Percentiles rank a stretch among this genome's conserved stretches.
Evolutionary conservation across 306 rosid species (phyloP).

Genomic region (Morella rubra): DNA sequence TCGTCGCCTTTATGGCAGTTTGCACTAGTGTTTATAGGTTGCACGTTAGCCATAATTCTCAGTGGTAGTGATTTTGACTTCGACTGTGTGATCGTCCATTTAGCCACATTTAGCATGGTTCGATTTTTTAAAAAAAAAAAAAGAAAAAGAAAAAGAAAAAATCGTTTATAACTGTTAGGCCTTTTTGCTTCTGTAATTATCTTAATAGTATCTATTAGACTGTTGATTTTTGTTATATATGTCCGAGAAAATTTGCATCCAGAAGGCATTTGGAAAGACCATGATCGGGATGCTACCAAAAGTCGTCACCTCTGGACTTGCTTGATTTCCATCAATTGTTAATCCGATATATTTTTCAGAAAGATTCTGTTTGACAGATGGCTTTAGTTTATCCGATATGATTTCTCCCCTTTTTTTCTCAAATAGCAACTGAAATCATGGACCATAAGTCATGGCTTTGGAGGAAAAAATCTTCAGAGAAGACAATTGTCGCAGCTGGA

Average conservation of each 20-base stretch:
- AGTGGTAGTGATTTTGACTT: too few species aligned
- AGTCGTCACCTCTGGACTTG: neutral
- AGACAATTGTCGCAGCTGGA: conserved; percentile 44
- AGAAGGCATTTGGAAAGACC: too few species aligned
- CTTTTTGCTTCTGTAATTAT: too few species aligned
- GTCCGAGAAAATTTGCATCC: too few species aligned
- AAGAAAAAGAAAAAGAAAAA: too few species aligned
- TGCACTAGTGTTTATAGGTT: neutral
- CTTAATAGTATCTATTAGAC: too few species aligned
- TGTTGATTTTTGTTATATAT: too few species aligned
- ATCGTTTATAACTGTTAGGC: too few species aligned
- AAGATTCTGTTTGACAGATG: conserved; percentile 3
- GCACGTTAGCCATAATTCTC: too few species aligned
- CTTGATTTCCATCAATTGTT: neutral
- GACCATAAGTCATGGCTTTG: conserved; percentile 67
- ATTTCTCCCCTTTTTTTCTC: conserved; percentile 20
- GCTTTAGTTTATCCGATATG: conserved; percentile 12
- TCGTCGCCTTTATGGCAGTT: neutral
- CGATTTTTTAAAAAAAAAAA: too few species aligned
- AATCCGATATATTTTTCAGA: neutral
- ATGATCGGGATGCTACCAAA: neutral
- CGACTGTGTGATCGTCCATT: too few species aligned
- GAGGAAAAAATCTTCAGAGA: conserved; percentile 69
- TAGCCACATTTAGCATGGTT: too few species aligned
- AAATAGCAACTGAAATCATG: conserved; percentile 50